phyloP scores from a whole-genome alignment of 352 stramenopile species.

The Blastocystis sp. region DNA sequence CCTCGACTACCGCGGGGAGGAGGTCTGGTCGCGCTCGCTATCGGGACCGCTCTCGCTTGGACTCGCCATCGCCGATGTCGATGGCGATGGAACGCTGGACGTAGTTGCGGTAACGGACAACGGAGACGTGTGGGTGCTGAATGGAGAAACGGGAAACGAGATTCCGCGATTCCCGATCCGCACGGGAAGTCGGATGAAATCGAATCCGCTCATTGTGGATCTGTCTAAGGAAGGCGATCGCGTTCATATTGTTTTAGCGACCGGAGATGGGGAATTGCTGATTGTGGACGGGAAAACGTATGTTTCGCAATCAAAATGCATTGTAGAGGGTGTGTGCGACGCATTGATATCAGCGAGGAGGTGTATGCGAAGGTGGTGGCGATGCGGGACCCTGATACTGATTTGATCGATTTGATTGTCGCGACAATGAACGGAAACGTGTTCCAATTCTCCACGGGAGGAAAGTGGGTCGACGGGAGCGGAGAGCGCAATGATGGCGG shows the following conservation, averaged over 20 bases:
- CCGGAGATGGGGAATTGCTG: background rate
- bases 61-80: background rate
- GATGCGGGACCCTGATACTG: background rate
- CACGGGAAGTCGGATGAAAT: background rate
- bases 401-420: background rate
- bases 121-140: constrained; percentile 11
- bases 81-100: constrained; percentile 4
- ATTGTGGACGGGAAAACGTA: constrained; percentile 16
- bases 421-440: constrained; percentile 51
- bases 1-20: constrained; percentile 1
- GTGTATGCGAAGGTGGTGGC: constrained; percentile 15
- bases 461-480: background rate
- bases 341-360: constrained; percentile 2
- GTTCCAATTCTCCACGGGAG: constrained; percentile 19
- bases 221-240: background rate
- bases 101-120: constrained; percentile 38
- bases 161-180: background rate
- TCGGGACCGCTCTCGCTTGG: constrained; percentile 18
- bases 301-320: background rate
- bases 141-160: background rate
- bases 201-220: background rate
- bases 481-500: background rate
- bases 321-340: background rate
- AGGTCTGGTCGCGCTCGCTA: constrained; percentile 21
- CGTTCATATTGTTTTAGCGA: background rate